These are phyloP conservation scores for Cladophialophora immunda DNA, from an alignment of 2,329 filamentous ascomycete species.

Conservation along the genomic window DNA sequence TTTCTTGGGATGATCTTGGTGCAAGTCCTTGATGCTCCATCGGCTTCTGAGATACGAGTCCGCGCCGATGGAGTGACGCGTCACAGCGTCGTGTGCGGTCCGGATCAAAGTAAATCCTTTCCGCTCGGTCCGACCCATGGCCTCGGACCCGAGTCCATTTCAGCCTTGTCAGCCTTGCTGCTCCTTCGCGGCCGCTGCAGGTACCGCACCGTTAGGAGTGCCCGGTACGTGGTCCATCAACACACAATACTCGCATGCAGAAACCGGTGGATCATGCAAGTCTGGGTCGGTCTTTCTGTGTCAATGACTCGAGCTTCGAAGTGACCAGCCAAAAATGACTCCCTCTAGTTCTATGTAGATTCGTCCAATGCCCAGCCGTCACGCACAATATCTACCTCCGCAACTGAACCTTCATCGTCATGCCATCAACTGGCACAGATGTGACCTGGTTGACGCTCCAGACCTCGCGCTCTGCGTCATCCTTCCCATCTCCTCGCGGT, in stretches of 20 bases:
- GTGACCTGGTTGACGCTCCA: constrained; percentile 35
- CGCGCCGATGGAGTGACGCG: not conserved
- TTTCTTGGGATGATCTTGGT: constrained; percentile 1
- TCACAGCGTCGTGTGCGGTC: not conserved
- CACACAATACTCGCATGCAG: too few species aligned
- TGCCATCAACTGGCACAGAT: constrained; percentile 33
- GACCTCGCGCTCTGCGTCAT: constrained; percentile 28
- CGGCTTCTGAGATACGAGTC: not conserved
- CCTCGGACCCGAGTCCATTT: not conserved
- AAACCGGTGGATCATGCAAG: not conserved
- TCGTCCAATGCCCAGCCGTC: too few species aligned
- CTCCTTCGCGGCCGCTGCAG: too few species aligned
- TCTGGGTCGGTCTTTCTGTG: not conserved
- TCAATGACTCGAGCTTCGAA: too few species aligned
- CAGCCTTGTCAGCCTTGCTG: too few species aligned
- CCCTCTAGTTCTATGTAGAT: too few species aligned
- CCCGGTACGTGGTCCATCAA: too few species aligned
- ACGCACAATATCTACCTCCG: constrained; percentile 1
- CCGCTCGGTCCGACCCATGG: not conserved
- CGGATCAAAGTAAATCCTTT: not conserved
- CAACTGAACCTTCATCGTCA: constrained; percentile 35
- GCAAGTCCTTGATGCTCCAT: not conserved
- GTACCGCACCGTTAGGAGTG: too few species aligned
- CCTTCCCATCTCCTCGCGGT: constrained; percentile 25
- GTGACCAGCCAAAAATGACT: too few species aligned